Conservation (phyloP, 257 asterid species). For the Solanum sitiens region DNA sequence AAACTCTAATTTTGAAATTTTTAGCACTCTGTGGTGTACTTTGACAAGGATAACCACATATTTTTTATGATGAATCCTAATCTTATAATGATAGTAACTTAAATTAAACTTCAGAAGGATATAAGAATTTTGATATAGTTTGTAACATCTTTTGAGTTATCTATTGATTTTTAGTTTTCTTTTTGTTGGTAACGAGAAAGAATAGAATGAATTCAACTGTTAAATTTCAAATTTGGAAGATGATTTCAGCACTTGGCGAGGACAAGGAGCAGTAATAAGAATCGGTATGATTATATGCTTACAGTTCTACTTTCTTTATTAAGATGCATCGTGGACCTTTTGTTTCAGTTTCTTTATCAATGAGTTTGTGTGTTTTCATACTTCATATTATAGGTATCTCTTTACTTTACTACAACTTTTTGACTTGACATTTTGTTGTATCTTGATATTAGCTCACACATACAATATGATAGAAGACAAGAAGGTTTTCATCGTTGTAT, state of each 20-base stretch:
- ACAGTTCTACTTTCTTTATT: no score
- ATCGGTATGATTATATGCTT: background rate
- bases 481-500: background rate
- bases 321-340: background rate
- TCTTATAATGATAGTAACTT: background rate
- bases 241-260: background rate
- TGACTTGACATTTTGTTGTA: background rate
- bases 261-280: background rate
- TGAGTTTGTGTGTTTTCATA: background rate
- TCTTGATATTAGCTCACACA: background rate
- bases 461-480: background rate
- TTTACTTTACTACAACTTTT: background rate
- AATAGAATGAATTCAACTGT: background rate
- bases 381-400: background rate
- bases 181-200: background rate
- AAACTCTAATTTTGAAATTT: background rate
- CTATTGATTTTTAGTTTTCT: background rate
- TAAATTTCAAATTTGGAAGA: background rate
- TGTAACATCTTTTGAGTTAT: background rate
- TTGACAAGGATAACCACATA: background rate
- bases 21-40: background rate
- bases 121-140: background rate
- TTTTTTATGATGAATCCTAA: no score
- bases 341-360: background rate
- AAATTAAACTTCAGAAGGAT: no score